Percentiles rank a stretch among this genome's conserved stretches.
These are phyloP conservation scores for Aspergillus bertholletiae DNA, from an alignment of 495 filamentous ascomycete species.

Conservation along the genomic window DNA sequence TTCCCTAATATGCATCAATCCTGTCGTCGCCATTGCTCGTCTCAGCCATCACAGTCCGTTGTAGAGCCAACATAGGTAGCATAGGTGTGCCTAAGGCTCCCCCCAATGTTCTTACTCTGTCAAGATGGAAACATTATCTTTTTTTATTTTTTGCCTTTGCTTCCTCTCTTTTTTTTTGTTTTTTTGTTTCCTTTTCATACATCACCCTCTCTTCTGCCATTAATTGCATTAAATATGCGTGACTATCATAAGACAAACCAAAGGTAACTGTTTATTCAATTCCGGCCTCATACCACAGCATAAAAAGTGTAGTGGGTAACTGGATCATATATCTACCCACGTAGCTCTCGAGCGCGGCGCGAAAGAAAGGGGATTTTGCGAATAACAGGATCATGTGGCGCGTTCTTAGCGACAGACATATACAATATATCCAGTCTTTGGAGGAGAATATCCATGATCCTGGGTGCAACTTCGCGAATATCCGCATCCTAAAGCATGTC, in stretches of 20 bases:
- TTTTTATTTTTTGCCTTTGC: not conserved
- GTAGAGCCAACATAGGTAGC: not conserved
- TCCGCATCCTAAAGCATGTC: constrained; percentile 59
- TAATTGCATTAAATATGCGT: constrained; percentile 3
- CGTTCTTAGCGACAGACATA: constrained; percentile 58
- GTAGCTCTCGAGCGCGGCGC: constrained; percentile 53
- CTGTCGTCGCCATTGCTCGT: not conserved
- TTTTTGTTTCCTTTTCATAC: too few species aligned
- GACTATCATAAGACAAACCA: not conserved
- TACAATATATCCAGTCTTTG: constrained; percentile 69
- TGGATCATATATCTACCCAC: constrained; percentile 9
- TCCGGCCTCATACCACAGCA: too few species aligned
- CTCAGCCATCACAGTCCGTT: not conserved
- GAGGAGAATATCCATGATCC: constrained; percentile 69
- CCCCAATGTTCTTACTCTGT: not conserved
- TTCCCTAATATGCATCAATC: not conserved
- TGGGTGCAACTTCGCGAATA: constrained; percentile 59
- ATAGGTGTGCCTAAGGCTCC: not conserved
- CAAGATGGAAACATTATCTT: not conserved
- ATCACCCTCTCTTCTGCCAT: not conserved
- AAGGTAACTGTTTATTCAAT: too few species aligned
- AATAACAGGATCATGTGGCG: constrained; percentile 59
- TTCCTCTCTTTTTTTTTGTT: too few species aligned
- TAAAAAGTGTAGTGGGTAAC: not conserved
- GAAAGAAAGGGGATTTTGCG: constrained; percentile 58